Conservation (phyloP, 306 rosid species). For the Casuarina equisetifolia region DNA sequence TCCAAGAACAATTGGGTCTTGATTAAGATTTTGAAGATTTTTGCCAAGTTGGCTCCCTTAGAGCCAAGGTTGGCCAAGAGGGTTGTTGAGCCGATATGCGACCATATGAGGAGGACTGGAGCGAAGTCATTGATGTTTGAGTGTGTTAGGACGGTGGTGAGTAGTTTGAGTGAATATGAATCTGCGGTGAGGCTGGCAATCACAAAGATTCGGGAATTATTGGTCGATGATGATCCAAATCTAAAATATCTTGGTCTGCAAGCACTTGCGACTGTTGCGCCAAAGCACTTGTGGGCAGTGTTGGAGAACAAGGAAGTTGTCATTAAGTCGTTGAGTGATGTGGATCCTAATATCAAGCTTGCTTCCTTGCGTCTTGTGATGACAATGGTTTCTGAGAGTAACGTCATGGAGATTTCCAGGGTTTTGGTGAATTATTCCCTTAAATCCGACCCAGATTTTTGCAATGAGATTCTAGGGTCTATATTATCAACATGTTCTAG, state of each 20-base stretch:
- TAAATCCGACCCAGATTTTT: constrained; percentile 77
- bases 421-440: constrained; percentile 73
- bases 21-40: constrained; percentile 80
- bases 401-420: constrained; percentile 68
- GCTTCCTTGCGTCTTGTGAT: constrained; percentile 79
- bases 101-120: constrained; percentile 61
- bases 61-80: constrained; percentile 78
- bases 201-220: constrained; percentile 58
- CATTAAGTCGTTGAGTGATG: constrained; percentile 76
- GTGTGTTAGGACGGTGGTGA: constrained; percentile 78
- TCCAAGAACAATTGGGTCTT: constrained; percentile 87
- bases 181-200: constrained; percentile 76
- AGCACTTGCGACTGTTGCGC: constrained; percentile 57
- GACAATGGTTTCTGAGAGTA: constrained; percentile 78
- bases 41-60: constrained; percentile 67
- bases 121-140: constrained; percentile 82
- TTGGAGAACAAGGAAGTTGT: constrained; percentile 84
- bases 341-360: constrained; percentile 71
- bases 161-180: constrained; percentile 60
- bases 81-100: constrained; percentile 79
- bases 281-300: constrained; percentile 72
- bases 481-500: constrained; percentile 59
- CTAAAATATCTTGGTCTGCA: constrained; percentile 85
- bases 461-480: constrained; percentile 78
- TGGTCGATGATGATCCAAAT: constrained; percentile 83